Percentiles rank a stretch among this genome's conserved stretches.
These are phyloP conservation scores for Pseudogymnoascus sp. DNA, from an alignment of 2,329 filamentous ascomycete species.

Conservation along the genomic window DNA sequence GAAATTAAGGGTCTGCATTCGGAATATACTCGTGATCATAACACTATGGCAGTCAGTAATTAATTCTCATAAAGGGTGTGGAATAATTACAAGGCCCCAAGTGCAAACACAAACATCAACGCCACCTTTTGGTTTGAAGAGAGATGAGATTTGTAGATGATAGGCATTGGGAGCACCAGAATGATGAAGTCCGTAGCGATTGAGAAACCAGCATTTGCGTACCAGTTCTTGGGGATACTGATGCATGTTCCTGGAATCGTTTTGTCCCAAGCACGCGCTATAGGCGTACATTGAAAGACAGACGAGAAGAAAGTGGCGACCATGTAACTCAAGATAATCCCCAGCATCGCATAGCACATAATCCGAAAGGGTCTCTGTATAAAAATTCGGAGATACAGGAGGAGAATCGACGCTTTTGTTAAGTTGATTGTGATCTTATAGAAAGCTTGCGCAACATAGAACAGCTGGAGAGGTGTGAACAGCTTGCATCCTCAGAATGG, in stretches of 20 bases:
- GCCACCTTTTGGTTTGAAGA: slow-evolving; percentile 37
- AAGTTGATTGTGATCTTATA: slow-evolving; percentile 48
- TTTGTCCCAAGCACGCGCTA: slow-evolving; percentile 39
- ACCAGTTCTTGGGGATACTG: slow-evolving; percentile 39
- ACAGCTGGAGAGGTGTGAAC: slow-evolving; percentile 31
- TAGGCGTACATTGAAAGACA: slow-evolving; percentile 43
- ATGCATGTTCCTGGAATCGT: slow-evolving; percentile 36
- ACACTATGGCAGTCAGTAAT: slow-evolving; percentile 17
- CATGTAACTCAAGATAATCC: slow-evolving; percentile 38
- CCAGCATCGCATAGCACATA: slow-evolving; percentile 34
- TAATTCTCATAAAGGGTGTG: not conserved
- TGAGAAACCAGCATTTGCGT: slow-evolving; percentile 36
- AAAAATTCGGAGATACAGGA: slow-evolving; percentile 48
- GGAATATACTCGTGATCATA: slow-evolving; percentile 25
- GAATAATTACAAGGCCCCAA: slow-evolving; percentile 29
- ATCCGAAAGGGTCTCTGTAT: slow-evolving; percentile 38
- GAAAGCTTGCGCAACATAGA: slow-evolving; percentile 43
- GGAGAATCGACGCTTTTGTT: slow-evolving; percentile 44
- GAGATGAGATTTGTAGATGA: slow-evolving; percentile 26
- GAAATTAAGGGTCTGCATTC: slow-evolving; percentile 27
- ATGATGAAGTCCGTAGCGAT: slow-evolving; percentile 30
- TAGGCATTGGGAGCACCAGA: slow-evolving; percentile 27
- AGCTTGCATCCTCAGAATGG: not conserved
- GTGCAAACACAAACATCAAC: slow-evolving; percentile 34
- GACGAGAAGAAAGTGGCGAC: slow-evolving; percentile 37